Conservation (phyloP, 371 early-diverging fungal species). For the Encephalitozoon romaleae region DNA sequence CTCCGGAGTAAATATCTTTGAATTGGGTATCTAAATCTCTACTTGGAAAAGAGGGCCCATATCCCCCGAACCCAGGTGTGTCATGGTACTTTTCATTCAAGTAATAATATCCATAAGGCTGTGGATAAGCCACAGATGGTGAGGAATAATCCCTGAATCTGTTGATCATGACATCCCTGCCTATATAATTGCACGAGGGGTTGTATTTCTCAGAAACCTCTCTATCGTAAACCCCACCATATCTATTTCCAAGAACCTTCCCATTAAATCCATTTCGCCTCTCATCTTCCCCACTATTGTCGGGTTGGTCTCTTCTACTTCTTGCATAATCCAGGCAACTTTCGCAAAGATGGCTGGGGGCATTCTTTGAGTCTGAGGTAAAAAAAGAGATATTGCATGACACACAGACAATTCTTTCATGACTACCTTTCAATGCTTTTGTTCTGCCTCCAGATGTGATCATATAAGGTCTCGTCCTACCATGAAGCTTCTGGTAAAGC, state of each 20-base stretch:
- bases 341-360: constrained; percentile 22
- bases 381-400: constrained; percentile 38
- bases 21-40: not conserved
- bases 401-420: constrained; percentile 50
- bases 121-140: not conserved
- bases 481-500: constrained; percentile 71
- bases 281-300: no score
- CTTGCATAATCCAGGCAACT: constrained; percentile 20
- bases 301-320: not conserved
- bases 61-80: not conserved
- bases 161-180: not conserved
- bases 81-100: not conserved
- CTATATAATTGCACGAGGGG: not conserved
- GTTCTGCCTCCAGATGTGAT: constrained; percentile 58
- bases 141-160: not conserved
- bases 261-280: not conserved
- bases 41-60: not conserved
- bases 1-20: not conserved
- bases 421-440: constrained; percentile 57
- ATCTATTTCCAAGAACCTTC: not conserved
- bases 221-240: not conserved
- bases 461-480: constrained; percentile 57
- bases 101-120: not conserved
- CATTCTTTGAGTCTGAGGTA: not conserved
- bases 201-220: not conserved